Evolutionary conservation across 2,329 filamentous ascomycete species (phyloP).

Genomic region (Thelonectria rubi): DNA sequence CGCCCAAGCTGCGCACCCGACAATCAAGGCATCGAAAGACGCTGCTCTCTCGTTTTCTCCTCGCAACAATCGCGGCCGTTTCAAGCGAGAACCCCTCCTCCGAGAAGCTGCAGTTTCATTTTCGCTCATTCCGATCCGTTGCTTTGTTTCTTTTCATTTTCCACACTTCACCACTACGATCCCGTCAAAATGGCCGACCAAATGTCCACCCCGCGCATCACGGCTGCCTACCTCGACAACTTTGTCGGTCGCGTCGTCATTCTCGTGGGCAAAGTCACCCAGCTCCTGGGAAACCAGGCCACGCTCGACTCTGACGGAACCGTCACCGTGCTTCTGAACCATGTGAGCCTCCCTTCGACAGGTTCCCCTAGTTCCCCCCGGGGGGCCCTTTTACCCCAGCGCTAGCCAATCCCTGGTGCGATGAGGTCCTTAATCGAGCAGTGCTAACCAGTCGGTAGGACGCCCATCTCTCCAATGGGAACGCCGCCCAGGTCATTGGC

Average conservation of each 20-base stretch:
- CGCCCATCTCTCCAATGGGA: conserved; percentile 72
- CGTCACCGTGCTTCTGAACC: conserved; percentile 77
- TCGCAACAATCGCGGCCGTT: neutral
- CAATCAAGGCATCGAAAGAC: too few species aligned
- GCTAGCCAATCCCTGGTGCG: too few species aligned
- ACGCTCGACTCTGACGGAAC: conserved; percentile 82
- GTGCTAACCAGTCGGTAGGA: conserved; percentile 71
- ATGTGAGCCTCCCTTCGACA: conserved; percentile 57
- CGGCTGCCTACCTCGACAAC: conserved; percentile 78
- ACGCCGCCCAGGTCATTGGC: conserved; percentile 80
- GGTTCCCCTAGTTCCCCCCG: neutral
- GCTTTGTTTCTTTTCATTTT: neutral
- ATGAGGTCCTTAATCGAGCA: too few species aligned
- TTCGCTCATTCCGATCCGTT: too few species aligned
- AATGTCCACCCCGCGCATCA: conserved; percentile 80
- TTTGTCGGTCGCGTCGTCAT: conserved; percentile 82
- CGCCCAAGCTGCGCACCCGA: neutral
- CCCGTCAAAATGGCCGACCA: conserved; percentile 67
- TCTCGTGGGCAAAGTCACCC: conserved; percentile 83
- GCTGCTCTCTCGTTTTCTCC: too few species aligned
- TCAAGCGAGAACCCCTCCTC: neutral
- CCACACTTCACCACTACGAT: conserved; percentile 24
- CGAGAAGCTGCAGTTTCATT: too few species aligned
- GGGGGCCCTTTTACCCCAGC: neutral
- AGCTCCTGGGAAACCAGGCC: conserved; percentile 82